These are phyloP conservation scores for Drechslera avenae DNA, from an alignment of 2,329 filamentous ascomycete species.

Conservation along the genomic window DNA sequence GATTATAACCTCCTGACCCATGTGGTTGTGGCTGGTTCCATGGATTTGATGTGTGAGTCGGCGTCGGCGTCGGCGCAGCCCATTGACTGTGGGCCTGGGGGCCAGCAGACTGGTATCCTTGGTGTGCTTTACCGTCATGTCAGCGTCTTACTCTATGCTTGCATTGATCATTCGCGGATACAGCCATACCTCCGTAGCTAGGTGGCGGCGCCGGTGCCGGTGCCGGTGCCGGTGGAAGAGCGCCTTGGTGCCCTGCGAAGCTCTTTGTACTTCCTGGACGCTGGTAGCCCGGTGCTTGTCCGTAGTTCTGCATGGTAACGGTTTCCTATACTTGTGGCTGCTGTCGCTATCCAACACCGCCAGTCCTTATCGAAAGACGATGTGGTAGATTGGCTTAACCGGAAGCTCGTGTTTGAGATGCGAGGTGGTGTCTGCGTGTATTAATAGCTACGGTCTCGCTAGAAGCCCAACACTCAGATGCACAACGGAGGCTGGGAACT, in stretches of 20 bases:
- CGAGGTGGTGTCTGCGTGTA: constrained; percentile 19
- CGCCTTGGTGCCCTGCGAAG: constrained; percentile 31
- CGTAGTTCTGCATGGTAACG: constrained; percentile 43
- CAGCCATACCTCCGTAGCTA: constrained; percentile 36
- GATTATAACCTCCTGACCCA: constrained; percentile 35
- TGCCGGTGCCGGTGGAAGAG: constrained; percentile 20
- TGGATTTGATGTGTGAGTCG: constrained; percentile 24
- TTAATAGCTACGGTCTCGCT: constrained; percentile 18
- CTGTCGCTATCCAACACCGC: not conserved
- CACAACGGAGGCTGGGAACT: constrained; percentile 16
- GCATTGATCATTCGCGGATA: not conserved
- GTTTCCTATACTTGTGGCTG: not conserved
- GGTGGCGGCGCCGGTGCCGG: constrained; percentile 30
- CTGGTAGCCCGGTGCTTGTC: constrained; percentile 34
- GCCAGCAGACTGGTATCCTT: constrained; percentile 32
- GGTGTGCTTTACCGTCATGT: constrained; percentile 12
- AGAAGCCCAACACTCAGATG: constrained; percentile 10
- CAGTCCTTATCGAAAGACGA: too few species aligned
- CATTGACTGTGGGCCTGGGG: constrained; percentile 39
- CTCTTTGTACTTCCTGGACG: constrained; percentile 39
- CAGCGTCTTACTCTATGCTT: constrained; percentile 2
- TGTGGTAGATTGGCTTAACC: not conserved
- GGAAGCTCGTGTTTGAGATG: constrained; percentile 3
- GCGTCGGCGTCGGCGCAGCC: constrained; percentile 31
- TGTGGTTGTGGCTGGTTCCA: constrained; percentile 36